Evolutionary conservation across 139 green algal genomes (phyloP), one percentile per base, ranked within the genome.

Genomic region (Haematococcus lacustris): DNA sequence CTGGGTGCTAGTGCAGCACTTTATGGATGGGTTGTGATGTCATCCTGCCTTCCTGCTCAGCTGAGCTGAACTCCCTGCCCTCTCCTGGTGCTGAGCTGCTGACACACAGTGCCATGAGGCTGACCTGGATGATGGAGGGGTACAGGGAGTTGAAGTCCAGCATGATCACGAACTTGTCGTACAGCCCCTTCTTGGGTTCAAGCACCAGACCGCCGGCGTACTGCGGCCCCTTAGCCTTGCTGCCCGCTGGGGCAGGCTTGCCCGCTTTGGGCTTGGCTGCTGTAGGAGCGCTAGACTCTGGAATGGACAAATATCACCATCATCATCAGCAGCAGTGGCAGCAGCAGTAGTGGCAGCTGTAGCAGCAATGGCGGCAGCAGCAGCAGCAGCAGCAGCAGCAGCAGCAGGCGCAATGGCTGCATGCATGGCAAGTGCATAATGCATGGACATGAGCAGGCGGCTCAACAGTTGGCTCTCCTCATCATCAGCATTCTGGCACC

Each of bases 141-240:
- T 99, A 99, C 73, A 99, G 85, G 2, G 82, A 93, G 86, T 99
- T 98, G 91, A 99, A 99, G 82, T 99, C 95, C 75, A 99, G 84
- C 74, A 99, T 83, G 78, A 98, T 83, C 34, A 99, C 91, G 71
- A 90, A 93, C 63, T 93, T 91, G 83, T 99, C 95, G 82, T 99
- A 99, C 80, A 99, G 87, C 3, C 95, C 95, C 76, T 94, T 95
- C 80, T 98, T 98, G 40, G 95, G 96, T 83, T 99, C 95, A 64
- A 99, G 87, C 77, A 99, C 95, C 73, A 99, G 83, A 35, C 96
- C 95, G 51, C 95, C 75, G 26, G 41, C 63, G 66, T 80, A 77
- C 57, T 80, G 71, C 3, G 74, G 82, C 0, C 74, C 80, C 77
- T 90, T 91, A 34, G 39, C 62, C 74, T 88, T 91, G 17, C 73